Conservation (phyloP, 2,329 filamentous ascomycete genomes). For the Nemania diffusa region DNA sequence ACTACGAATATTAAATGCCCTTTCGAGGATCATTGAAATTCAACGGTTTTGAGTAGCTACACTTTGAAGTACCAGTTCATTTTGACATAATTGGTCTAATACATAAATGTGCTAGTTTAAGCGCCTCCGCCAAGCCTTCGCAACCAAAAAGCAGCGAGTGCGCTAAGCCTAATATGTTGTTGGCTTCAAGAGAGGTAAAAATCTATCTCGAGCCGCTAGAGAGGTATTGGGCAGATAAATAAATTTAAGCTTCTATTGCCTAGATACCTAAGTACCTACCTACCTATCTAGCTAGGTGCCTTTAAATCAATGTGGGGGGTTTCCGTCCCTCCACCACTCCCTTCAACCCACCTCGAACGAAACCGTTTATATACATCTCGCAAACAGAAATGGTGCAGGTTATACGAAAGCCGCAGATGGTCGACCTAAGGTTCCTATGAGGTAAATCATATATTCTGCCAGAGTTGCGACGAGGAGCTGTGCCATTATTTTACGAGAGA, state of each 20-base stretch:
- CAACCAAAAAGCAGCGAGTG: no score
- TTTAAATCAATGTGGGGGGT: constrained; percentile 19
- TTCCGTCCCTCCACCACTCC: background rate
- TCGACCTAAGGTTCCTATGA: background rate
- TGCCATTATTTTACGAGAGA: background rate
- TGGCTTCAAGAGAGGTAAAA: no score
- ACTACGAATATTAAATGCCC: no score
- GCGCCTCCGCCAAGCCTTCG: no score
- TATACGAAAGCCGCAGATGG: background rate
- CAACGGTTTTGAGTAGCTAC: no score
- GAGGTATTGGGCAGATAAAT: background rate
- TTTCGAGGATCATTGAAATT: no score
- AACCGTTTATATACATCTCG: constrained; percentile 4
- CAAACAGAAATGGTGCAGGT: constrained; percentile 10
- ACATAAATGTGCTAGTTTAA: background rate
- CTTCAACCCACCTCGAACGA: constrained; percentile 10
- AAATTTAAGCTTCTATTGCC: background rate
- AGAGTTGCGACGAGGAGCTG: background rate
- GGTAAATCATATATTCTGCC: background rate
- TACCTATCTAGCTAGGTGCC: background rate
- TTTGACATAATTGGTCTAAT: no score
- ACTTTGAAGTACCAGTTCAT: no score
- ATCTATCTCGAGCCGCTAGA: no score
- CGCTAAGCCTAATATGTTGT: no score
- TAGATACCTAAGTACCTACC: background rate